These are phyloP conservation scores for Blastomyces percursus DNA, from an alignment of 2,329 filamentous ascomycete genomes.

Conservation along the genomic window DNA sequence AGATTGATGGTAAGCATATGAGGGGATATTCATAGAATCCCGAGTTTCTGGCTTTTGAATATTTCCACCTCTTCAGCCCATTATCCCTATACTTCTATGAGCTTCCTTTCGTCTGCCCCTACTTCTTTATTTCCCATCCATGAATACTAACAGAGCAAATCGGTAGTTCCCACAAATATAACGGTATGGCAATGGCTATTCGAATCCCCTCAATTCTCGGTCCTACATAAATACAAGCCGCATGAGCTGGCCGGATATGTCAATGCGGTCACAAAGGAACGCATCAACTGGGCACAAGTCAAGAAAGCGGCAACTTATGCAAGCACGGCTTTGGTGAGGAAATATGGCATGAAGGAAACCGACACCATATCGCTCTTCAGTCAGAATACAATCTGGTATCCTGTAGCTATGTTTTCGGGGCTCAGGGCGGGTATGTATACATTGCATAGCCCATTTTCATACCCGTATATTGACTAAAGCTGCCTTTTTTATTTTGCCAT, in stretches of 20 bases:
- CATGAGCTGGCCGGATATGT: constrained; percentile 41
- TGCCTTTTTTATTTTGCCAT: background rate
- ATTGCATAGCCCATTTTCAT: background rate
- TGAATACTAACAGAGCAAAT: background rate
- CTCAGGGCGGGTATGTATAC: constrained; percentile 31
- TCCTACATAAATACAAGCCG: constrained; percentile 31
- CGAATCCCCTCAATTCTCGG: constrained; percentile 40
- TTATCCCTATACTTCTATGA: background rate
- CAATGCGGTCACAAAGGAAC: constrained; percentile 47
- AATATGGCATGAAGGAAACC: constrained; percentile 42
- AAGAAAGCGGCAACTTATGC: constrained; percentile 46
- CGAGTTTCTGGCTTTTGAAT: background rate
- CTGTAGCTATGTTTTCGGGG: constrained; percentile 47
- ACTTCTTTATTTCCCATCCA: background rate
- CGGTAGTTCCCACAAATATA: constrained; percentile 41
- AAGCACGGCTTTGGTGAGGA: constrained; percentile 46
- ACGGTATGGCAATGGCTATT: constrained; percentile 53
- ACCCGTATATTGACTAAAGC: background rate
- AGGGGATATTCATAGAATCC: background rate
- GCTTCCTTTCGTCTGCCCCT: background rate
- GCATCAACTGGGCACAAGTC: constrained; percentile 45
- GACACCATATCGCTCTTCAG: constrained; percentile 49
- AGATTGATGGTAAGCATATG: background rate
- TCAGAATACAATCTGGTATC: constrained; percentile 54
- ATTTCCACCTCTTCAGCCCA: background rate